Conservation (phyloP, 768 basidiomycete genomes). For the Trichaptum fuscoviolaceum region DNA sequence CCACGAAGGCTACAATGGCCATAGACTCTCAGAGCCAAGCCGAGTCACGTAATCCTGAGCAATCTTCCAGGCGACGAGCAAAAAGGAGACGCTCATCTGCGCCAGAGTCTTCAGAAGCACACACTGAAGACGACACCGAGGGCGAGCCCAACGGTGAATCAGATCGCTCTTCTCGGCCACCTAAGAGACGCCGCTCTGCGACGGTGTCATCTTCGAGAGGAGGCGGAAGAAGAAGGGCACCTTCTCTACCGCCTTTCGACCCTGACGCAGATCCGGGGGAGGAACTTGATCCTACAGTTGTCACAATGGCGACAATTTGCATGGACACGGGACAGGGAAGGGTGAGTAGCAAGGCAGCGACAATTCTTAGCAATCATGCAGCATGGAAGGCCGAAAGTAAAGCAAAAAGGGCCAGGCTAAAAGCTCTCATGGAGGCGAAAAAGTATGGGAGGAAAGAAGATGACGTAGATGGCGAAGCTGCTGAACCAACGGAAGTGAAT, state of each 20-base stretch:
- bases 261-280: constrained; percentile 63
- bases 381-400: constrained; percentile 66
- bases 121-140: constrained; percentile 13
- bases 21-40: background rate
- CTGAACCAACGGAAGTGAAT: background rate
- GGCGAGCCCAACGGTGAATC: constrained; percentile 17
- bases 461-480: constrained; percentile 29
- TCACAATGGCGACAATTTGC: constrained; percentile 81
- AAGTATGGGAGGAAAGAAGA: constrained; percentile 66
- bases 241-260: constrained; percentile 53
- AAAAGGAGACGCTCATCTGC: constrained; percentile 1
- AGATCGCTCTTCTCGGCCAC: background rate
- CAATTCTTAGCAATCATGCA: constrained; percentile 65
- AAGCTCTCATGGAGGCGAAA: constrained; percentile 58
- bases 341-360: constrained; percentile 69
- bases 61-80: background rate
- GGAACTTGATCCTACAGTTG: constrained; percentile 72
- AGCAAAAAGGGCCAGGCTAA: constrained; percentile 63
- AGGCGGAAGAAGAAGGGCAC: constrained; percentile 35
- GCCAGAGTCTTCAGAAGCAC: constrained; percentile 6
- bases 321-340: constrained; percentile 75
- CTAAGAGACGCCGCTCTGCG: background rate
- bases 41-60: background rate
- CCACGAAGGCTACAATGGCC: background rate
- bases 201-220: constrained; percentile 17